Evolutionary conservation across 2,329 filamentous ascomycete species (phyloP), one percentile per base, ranked within the genome.

Genomic region (Phialophora tarda): DNA sequence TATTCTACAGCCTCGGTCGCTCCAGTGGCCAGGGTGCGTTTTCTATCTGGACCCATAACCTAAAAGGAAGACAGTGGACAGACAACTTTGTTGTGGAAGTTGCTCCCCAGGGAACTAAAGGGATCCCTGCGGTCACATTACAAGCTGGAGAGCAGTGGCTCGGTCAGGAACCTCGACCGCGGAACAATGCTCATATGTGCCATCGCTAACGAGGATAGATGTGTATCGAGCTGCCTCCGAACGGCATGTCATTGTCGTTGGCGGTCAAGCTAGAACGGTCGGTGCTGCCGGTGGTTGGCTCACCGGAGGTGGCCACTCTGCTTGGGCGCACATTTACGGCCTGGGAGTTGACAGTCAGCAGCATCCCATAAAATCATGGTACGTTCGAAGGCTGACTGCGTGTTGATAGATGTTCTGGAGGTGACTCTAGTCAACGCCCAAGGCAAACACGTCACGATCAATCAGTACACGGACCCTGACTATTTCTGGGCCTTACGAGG

Each of bases 31-130:
- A 60, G 28, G 71, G 71, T 4, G 56, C 72, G 5, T 72, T 75
- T 60, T 69, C 72, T 32, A 74, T 75, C 32, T 75, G 74, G 74
- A 75, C 74, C 10, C 74, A 75, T 62, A 70, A 71, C 28, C 56
- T 75, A 57, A 75, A 74, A 62, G 73, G 73, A 51, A 71, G 68
- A 54, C 53, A 68, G 41, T 75, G 72, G 72, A 71, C 71, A 57
- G 65, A 70, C 7, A 56, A 47, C 17, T 75, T 73, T 58, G 62
- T 70, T 32, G 72, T 71, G 3, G 62, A 69, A 26, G 65, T 63
- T 56, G 72, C 72, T 26, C 73, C 73, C 2, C 17, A 11, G 2
- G 60, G 62, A 11, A 66, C 64, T 7, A 17, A 44, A 21, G 71
- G 69, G 4, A 44, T 71, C 11, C 70, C 72, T 23, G 74, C 73